phyloP scores from a whole-genome alignment of 2,329 filamentous ascomycete genomes.

The Colletotrichum acutatum region DNA sequence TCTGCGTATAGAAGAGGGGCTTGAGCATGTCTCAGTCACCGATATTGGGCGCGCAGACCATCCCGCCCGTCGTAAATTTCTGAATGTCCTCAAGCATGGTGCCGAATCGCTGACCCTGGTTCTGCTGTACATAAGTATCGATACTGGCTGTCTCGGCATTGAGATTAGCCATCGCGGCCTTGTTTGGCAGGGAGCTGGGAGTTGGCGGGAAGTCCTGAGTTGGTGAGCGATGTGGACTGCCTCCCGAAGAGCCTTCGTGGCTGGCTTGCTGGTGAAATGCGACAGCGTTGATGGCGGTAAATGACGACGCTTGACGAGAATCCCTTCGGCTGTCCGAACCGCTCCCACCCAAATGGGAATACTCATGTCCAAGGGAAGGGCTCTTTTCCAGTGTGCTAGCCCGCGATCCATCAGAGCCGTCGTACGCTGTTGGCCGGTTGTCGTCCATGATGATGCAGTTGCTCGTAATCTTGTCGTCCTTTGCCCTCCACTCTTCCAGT shows the following conservation, averaged over 20 bases:
- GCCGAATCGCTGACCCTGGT: slow-evolving; percentile 23
- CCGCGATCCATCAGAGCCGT: slow-evolving; percentile 40
- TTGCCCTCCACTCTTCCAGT: slow-evolving; percentile 63
- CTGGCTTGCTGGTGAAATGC: neutral
- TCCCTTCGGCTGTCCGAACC: slow-evolving; percentile 33
- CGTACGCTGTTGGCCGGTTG: slow-evolving; percentile 39
- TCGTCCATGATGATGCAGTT: slow-evolving; percentile 53
- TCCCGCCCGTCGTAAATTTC: slow-evolving; percentile 21
- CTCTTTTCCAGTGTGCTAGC: slow-evolving; percentile 45
- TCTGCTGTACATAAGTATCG: slow-evolving; percentile 18
- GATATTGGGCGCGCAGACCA: slow-evolving; percentile 4
- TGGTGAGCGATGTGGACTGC: slow-evolving; percentile 16
- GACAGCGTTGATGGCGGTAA: slow-evolving; percentile 51
- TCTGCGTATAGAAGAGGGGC: slow-evolving; percentile 18
- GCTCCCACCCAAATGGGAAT: slow-evolving; percentile 12
- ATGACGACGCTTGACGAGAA: slow-evolving; percentile 43
- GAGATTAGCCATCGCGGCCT: neutral
- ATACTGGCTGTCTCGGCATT: slow-evolving; percentile 10
- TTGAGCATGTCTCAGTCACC: slow-evolving; percentile 11
- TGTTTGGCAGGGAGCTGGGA: neutral
- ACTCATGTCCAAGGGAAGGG: slow-evolving; percentile 42
- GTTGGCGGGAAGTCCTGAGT: slow-evolving; percentile 2
- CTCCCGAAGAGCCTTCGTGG: neutral
- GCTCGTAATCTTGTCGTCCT: slow-evolving; percentile 52
- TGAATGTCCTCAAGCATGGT: slow-evolving; percentile 18